phyloP scores from a whole-genome alignment of 306 rosid genomes.

The Acmispon strigosus region DNA sequence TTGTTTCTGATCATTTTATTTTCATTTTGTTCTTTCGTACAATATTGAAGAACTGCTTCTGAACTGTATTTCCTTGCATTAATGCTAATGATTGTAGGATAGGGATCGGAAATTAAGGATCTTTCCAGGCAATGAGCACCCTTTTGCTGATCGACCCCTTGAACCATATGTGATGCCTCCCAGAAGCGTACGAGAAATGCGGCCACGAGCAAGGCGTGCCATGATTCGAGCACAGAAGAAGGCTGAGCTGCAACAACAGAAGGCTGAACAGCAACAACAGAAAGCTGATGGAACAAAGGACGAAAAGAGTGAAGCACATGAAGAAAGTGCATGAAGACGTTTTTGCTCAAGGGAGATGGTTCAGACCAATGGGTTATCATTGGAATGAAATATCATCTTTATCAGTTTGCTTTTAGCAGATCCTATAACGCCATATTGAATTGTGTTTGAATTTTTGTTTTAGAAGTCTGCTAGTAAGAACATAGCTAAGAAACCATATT shows the following conservation, averaged over 20 bases:
- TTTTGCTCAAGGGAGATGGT: neutral
- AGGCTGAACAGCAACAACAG: constrained; percentile 61
- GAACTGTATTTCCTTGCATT: constrained; percentile 13
- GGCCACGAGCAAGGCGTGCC: constrained; percentile 85
- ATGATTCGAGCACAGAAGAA: constrained; percentile 82
- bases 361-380: neutral
- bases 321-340: constrained; percentile 40
- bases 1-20: neutral
- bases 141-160: constrained; percentile 72
- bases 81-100: constrained; percentile 52
- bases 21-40: neutral
- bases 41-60: neutral
- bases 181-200: constrained; percentile 64
- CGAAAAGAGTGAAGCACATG: constrained; percentile 37
- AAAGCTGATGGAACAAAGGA: constrained; percentile 30
- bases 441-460: neutral
- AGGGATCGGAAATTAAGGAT: constrained; percentile 90
- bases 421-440: neutral
- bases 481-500: neutral
- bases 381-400: neutral
- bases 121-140: constrained; percentile 71
- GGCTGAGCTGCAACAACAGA: constrained; percentile 57
- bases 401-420: neutral
- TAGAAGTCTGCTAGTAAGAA: neutral
- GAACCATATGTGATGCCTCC: constrained; percentile 77